Conservation (phyloP, 768 basidiomycete species). For the Heimioporus sp. region DNA sequence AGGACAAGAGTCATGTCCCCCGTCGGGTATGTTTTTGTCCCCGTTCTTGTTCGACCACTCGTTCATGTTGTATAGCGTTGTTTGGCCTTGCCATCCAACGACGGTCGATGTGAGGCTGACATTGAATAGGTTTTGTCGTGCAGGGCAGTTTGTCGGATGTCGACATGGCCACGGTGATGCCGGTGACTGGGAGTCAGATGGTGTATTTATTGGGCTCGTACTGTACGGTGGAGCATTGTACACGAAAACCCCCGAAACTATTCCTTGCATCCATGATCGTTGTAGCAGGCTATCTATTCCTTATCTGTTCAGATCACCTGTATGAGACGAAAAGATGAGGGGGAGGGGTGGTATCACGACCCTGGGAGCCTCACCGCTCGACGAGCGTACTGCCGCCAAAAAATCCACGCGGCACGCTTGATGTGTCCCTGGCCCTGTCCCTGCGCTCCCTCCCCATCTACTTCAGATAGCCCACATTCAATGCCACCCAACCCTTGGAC, state of each 20-base stretch:
- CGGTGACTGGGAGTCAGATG: constrained; percentile 46
- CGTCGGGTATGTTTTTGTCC: constrained; percentile 54
- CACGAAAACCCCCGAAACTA: too few relatives aligned
- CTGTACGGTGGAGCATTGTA: constrained; percentile 23
- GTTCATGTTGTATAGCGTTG: constrained; percentile 65
- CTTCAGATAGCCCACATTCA: too few relatives aligned
- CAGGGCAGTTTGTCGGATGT: constrained; percentile 82
- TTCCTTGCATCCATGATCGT: too few relatives aligned
- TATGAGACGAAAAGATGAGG: too few relatives aligned
- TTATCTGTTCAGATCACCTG: too few relatives aligned
- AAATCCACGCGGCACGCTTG: constrained; percentile 15
- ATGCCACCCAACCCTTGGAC: too few relatives aligned
- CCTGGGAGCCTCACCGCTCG: constrained; percentile 4
- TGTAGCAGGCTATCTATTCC: too few relatives aligned
- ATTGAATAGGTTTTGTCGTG: constrained; percentile 90
- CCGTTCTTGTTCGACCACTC: too few relatives aligned
- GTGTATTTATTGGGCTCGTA: too few relatives aligned
- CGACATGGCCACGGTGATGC: constrained; percentile 56
- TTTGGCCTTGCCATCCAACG: constrained; percentile 92
- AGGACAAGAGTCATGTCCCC: constrained; percentile 90
- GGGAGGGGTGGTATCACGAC: too few relatives aligned
- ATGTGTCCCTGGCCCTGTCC: too few relatives aligned
- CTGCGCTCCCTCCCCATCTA: too few relatives aligned
- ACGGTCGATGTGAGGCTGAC: constrained; percentile 91
- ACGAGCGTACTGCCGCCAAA: constrained; percentile 8